Evolutionary conservation across 768 basidiomycete genomes (phyloP), one percentile per base, ranked within the genome.

Genomic region (Russula earlei): DNA sequence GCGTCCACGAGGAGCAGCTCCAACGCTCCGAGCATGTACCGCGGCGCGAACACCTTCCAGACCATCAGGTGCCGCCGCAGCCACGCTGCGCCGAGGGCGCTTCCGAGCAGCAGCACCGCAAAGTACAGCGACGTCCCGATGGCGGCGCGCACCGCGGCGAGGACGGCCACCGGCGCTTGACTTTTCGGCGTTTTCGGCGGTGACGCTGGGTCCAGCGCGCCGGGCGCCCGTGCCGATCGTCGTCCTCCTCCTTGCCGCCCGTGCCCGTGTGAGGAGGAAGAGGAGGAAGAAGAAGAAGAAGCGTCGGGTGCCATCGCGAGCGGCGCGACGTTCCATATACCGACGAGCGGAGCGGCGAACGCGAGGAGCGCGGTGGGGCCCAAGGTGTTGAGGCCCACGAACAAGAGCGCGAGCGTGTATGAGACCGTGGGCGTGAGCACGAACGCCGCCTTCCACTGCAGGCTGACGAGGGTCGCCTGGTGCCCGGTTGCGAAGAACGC

Each of bases 1-100:
- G 84, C 34, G 69, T 98, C 95, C 2, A 90, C 80, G 1, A 78
- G 78, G 4, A 91, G 40, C 33, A 95, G 67, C 27, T 78, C 77
- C 3, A 81, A 64, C 0, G 80, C 90, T 0, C 79, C 87, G 17
- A 80, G 67, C 85, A 97, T 94, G 67, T 94, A 96, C 60, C 95
- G 72, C 59, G 95, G 96, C 36, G 94, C 95, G 65, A 97, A 98
- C 4, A 98, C 84, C 71, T 97, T 97, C 96, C 96, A 99, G 20
- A 97, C 92, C 93, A 96, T 96, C 61, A 96, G 68, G 67, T 97
- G 93, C 43, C 92, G 68, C 60, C 92, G 70, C 49, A 94, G 70
- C 63, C 83, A 78, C 8, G 91, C 87, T 0, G 90, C 83, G 54
- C 82, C 82, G 6, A 81, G 68, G 3, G 90, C 84, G 15, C 82